A percentile compares a stretch with the other conserved stretches of the same genome.
These are phyloP conservation scores for Ceratobasidium papillatum DNA, from an alignment of 1,284 basidiomycete species.

Conservation along the genomic window DNA sequence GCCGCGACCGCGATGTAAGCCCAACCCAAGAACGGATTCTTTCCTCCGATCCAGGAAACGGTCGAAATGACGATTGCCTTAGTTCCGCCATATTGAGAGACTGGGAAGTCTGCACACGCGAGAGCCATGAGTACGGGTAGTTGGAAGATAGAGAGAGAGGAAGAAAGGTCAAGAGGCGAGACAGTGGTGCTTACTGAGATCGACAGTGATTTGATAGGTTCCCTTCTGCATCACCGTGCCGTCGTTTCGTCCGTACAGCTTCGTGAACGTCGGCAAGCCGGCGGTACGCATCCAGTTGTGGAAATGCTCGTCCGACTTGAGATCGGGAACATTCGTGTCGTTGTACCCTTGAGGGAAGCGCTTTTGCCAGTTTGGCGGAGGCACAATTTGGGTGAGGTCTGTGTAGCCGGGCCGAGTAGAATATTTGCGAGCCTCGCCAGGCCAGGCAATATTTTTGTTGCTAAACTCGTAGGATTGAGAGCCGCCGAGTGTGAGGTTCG, in stretches of 20 bases:
- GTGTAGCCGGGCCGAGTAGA: conserved; percentile 66
- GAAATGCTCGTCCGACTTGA: conserved; percentile 89
- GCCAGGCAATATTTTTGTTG: conserved; percentile 89
- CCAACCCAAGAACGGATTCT: conserved; percentile 97
- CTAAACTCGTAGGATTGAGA: conserved; percentile 78
- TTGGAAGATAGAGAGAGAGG: background rate
- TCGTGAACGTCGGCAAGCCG: conserved; percentile 95
- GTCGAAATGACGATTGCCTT: conserved; percentile 98
- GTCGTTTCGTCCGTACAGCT: conserved; percentile 94
- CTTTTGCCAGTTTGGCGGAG: conserved; percentile 90
- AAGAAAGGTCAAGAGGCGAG: background rate
- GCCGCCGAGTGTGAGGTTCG: conserved; percentile 67
- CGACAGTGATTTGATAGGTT: conserved; percentile 78
- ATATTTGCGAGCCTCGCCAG: conserved; percentile 93
- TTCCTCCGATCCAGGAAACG: conserved; percentile 97
- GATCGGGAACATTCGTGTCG: conserved; percentile 72
- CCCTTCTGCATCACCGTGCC: conserved; percentile 75
- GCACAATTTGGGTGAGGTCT: conserved; percentile 70
- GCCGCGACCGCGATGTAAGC: conserved; percentile 92
- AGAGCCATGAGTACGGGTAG: conserved; percentile 5
- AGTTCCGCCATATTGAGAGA: conserved; percentile 89
- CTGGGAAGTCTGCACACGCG: conserved; percentile 82
- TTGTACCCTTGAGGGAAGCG: conserved; percentile 83
- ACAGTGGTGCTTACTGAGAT: conserved; percentile 73
- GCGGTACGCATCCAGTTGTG: conserved; percentile 99